Evolutionary conservation across 495 filamentous ascomycete species (phyloP), one percentile per base, ranked within the genome.

Genomic region (Aspergillus bridgeri): DNA sequence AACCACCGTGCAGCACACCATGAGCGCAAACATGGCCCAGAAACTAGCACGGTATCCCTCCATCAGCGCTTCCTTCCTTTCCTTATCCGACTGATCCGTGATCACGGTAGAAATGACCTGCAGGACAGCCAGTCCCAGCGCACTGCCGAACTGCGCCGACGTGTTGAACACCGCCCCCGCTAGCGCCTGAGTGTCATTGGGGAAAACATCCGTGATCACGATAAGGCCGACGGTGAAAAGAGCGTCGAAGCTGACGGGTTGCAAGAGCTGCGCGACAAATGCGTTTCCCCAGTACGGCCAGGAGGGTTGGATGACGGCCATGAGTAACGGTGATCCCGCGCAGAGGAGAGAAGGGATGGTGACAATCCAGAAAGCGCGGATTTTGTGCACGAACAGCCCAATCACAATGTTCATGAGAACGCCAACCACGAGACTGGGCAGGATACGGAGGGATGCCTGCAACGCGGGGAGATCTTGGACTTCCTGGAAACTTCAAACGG

Each of bases 161-260:
- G 83, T 84, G 59, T 86, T 85, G 72, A 87, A 88, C 0, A 89
- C 83, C 3, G 81, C 85, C 3, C 85, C 84, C 2, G 82, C 84
- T 1, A 89, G 75, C 0, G 76, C 82, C 50, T 89, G 84, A 0
- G 77, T 85, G 48, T 80, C 66, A 1, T 71, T 56, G 0, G 84
- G 80, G 59, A 88, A 87, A 5, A 76, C 75, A n/a, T 77, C 67
- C 1, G 83, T 79, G 55, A 88, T 82, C 45, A 87, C 61, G 19
- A 89, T 69, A 51, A 82, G 79, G 1, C 77, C 78, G 2, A 86
- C 73, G 0, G 79, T 82, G 69, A 83, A 88, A 3, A 85, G 71
- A 0, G 73, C 69, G n/a, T 59, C 49, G n/a, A 67, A 79, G 81
- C 19, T 82, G 71, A 50, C 71, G 69, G 66, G 86, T 82, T 27